Evolutionary conservation across 2,329 filamentous ascomycete species (phyloP), one percentile per base, ranked within the genome.

Genomic region (Trichoderma atrobrunneum): DNA sequence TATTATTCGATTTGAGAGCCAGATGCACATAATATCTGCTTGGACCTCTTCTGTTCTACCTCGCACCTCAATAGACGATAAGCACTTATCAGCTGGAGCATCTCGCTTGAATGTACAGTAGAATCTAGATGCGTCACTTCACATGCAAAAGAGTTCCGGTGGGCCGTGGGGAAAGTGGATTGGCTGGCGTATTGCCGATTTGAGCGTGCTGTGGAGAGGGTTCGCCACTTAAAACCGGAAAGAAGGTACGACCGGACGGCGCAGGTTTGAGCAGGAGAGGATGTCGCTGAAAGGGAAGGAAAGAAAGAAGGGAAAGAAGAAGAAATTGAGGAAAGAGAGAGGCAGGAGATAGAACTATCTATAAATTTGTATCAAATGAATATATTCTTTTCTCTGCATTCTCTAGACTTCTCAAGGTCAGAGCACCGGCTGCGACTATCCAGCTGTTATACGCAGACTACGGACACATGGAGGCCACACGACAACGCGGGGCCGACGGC

Each of bases 121-220:
- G 30, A 48, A 34, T 69, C 26, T 43, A 21, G 21, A 36, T 62
- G 43, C 67, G 57, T 63, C 67, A 70, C 56, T 72, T 72, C 69
- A 71, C 69, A 71, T 72, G 72, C 54, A 59, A 71, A 63, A 24
- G 43, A 59, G 60, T 54, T 71, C 69, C 69, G 69, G 69, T 71
- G 69, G 48, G 48, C 69, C 69, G 69, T 66, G 69, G 69, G 62
- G 62, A 71, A 61, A 51, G 62, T 65, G 69, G 62, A 32, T 63
- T 48, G 26, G 61, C 34, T 66, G 61, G 61, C 12, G 61, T 10
- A 60, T 71, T 71, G 62, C 69, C 69, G 69, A 66, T 59, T 71
- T 48, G 69, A 65, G 60, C 34, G 32, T 62, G 39, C 28, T 39
- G 39, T 51, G 67, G 60, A 48, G 60, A 26, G 60, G 60, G 34